Conservation (phyloP, 2,329 filamentous ascomycete species). For the Sphaerostilbella broomeana region DNA sequence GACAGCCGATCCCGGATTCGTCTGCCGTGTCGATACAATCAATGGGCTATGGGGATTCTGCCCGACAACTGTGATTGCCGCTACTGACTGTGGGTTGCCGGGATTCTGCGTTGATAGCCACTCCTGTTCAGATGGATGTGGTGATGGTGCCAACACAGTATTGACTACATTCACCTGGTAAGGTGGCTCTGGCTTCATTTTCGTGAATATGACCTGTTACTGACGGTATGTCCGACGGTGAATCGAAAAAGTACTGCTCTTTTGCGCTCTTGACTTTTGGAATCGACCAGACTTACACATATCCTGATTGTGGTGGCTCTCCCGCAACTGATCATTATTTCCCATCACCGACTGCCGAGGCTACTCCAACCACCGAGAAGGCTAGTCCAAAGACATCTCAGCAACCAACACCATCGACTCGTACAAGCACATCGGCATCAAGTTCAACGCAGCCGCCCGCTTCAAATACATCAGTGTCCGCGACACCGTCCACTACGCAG, state of each 20-base stretch:
- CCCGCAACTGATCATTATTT: slow-evolving; percentile 21
- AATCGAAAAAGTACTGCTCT: slow-evolving; percentile 24
- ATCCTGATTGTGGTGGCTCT: slow-evolving; percentile 28
- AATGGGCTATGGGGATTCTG: slow-evolving; percentile 35
- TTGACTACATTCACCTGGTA: slow-evolving; percentile 33
- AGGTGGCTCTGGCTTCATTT: background rate
- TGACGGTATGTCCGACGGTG: slow-evolving; percentile 5
- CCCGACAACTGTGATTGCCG: slow-evolving; percentile 27
- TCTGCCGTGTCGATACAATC: slow-evolving; percentile 30
- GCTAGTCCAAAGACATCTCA: too few species aligned
- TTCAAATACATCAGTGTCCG: background rate
- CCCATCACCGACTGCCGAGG: slow-evolving; percentile 13
- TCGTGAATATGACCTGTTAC: background rate
- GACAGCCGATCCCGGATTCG: slow-evolving; percentile 28
- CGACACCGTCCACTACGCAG: slow-evolving; percentile 4
- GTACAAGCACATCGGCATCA: slow-evolving; percentile 2
- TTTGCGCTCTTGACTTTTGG: slow-evolving; percentile 27
- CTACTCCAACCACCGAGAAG: background rate
- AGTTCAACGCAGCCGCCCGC: slow-evolving; percentile 10
- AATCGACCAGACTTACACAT: slow-evolving; percentile 28
- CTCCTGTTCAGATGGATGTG: slow-evolving; percentile 29
- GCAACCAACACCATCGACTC: slow-evolving; percentile 1
- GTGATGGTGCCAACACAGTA: slow-evolving; percentile 15
- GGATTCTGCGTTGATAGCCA: slow-evolving; percentile 29
- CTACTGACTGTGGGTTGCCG: slow-evolving; percentile 32